A percentile compares a stretch with the other conserved stretches of the same genome.
Evolutionary conservation across 2,329 filamentous ascomycete species (phyloP).

Genomic region (Xylaria sp.): DNA sequence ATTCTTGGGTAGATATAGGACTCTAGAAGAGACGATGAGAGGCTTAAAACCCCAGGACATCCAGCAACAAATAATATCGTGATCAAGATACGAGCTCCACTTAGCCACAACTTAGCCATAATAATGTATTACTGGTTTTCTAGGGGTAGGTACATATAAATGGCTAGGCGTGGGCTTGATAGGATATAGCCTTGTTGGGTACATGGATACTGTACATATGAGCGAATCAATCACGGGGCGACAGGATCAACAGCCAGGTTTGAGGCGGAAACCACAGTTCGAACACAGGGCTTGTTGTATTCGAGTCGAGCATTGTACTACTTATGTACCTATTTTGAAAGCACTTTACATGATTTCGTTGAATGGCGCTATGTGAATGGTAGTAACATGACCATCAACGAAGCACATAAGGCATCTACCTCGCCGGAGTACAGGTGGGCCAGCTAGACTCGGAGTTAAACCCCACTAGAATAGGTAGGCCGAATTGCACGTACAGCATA

Average conservation of each 20-base stretch:
- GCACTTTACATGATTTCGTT: not conserved
- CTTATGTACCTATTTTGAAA: not conserved
- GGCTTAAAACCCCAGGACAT: not conserved
- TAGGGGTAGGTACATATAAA: not conserved
- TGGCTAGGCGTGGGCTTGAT: not conserved
- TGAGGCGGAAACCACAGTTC: not conserved
- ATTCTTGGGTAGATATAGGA: not conserved
- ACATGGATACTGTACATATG: not conserved
- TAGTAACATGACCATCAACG: not conserved
- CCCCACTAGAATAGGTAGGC: not conserved
- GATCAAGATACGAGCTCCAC: constrained; percentile 3
- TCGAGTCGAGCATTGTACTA: not conserved
- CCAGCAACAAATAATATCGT: not conserved
- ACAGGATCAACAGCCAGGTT: not conserved
- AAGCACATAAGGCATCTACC: not conserved
- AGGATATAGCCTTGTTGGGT: not conserved
- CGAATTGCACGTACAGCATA: not conserved
- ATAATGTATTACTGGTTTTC: not conserved
- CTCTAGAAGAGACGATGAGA: not conserved
- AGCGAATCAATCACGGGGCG: not conserved
- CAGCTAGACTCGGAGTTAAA: not conserved
- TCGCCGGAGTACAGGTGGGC: not conserved
- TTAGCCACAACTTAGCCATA: not conserved
- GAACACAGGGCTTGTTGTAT: not conserved
- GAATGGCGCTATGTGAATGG: not conserved